Conservation (phyloP, 176 grass and related monocot genomes). For the Avena atlantica region DNA sequence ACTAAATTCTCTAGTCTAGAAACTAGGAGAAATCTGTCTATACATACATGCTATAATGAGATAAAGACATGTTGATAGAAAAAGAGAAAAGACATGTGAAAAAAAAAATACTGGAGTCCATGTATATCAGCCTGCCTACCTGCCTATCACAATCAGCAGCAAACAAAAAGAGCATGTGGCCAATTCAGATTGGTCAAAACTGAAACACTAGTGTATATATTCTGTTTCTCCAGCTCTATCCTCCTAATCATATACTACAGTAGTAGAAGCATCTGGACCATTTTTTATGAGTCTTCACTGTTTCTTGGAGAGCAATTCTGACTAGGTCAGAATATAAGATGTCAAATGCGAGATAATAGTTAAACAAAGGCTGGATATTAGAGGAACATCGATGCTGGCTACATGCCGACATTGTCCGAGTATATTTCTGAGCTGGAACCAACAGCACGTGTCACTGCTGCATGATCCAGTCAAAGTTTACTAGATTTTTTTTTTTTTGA, state of each 20-base stretch:
- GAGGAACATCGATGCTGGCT: neutral
- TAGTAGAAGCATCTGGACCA: neutral
- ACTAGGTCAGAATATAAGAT: neutral
- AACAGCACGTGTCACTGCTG: neutral
- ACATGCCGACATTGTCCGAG: neutral
- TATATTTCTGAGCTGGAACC: slow-evolving; percentile 14
- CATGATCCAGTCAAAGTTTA: slow-evolving; percentile 33
- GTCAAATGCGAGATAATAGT: neutral
- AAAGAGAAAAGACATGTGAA: neutral
- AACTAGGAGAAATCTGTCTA: neutral
- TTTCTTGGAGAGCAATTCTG: slow-evolving; percentile 37
- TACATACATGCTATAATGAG: neutral
- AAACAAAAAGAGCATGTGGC: slow-evolving; percentile 1
- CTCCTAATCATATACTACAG: neutral
- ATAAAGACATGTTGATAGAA: neutral
- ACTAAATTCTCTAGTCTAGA: neutral
- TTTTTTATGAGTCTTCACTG: neutral
- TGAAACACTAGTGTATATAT: slow-evolving; percentile 5
- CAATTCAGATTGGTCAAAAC: slow-evolving; percentile 27
- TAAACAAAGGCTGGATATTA: neutral
- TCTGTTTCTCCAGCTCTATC: neutral
- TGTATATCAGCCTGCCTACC: neutral
- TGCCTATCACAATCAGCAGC: neutral
- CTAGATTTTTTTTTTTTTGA: too few relatives aligned
- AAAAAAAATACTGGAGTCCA: neutral